Evolutionary conservation across 1,284 basidiomycete species (phyloP), one percentile per base, ranked within the genome.

Genomic region (Megacollybia platyphylla): DNA sequence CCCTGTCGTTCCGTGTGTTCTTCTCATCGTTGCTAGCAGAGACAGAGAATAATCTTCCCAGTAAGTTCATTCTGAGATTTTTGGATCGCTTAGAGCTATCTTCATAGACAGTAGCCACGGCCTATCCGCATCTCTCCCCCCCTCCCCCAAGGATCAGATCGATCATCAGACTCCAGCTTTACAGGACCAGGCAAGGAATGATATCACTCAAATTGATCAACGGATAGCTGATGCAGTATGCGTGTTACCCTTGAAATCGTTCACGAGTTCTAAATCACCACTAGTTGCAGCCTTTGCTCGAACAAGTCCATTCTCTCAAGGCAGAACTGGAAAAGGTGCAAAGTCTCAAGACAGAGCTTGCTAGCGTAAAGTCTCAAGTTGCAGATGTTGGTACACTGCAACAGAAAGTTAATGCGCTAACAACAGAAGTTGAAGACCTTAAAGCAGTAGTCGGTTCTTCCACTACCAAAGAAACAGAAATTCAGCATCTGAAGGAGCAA

Each of bases 261-360:
- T n/a, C 18, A 30, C 15, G 7, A 13, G 15, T 15, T 5, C 36
- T 50, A 40, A 24, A 34, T 26, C 24, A 13, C 41, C 41, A 39
- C 11, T 48, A 80, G 77, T 52, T 79, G 37, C 63, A 61, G 38
- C 77, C 81, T 7, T 54, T 84, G 13, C 64, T 70, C 49, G 61
- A 66, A 24, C 71, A 74, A 52, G 56, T 77, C 24, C 50, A 66
- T 44, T 53, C 59, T 1, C 54, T 71, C 37, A 60, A 62, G 51
- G 55, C 60, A 30, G 66, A 71, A 51, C 42, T 67, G 28, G 59
- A 58, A 10, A 61, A 68, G 42, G 55, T 75, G 42, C 55, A 64
- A 51, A 44, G 52, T 4, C 52, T 67, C 31, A 58, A 63, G 52
- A 52, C 57, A 32, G 64, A 73, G 36, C 41, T 68, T 8, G 51